Percentiles rank a stretch among this genome's conserved stretches.
Evolutionary conservation across 306 rosid species (phyloP).

Genomic region (Senna siamea): DNA sequence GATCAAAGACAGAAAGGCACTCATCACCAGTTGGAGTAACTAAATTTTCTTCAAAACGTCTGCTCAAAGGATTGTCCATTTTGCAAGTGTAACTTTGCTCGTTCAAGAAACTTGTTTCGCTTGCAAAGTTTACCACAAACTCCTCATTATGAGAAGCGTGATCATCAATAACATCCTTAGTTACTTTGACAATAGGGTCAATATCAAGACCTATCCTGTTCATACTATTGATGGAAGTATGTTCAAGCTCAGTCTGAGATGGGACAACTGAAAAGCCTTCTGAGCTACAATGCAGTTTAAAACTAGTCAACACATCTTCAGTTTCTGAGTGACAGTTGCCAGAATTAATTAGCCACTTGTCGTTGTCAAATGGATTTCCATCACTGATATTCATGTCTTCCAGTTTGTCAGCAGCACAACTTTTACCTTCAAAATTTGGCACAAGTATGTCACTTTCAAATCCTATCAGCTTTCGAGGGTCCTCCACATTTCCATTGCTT

Average conservation of each 20-base stretch:
- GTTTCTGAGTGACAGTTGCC: conserved; percentile 33
- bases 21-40: conserved; percentile 38
- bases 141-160: conserved; percentile 40
- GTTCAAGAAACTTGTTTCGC: conserved; percentile 38
- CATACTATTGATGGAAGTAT: conserved; percentile 22
- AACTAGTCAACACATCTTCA: conserved; percentile 37
- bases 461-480: conserved; percentile 31
- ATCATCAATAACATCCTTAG: conserved; percentile 38
- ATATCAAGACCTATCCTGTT: conserved; percentile 38
- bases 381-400: conserved; percentile 41
- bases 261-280: conserved; percentile 44
- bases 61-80: conserved; percentile 36
- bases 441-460: conserved; percentile 43
- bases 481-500: conserved; percentile 37
- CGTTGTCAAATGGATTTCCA: conserved; percentile 39
- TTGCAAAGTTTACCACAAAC: conserved; percentile 36
- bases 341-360: conserved; percentile 36
- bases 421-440: conserved; percentile 41
- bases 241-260: conserved; percentile 35
- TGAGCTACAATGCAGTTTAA: conserved; percentile 42
- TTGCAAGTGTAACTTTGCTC: conserved; percentile 29
- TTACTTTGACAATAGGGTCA: conserved; percentile 37
- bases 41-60: conserved; percentile 28
- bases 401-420: conserved; percentile 33
- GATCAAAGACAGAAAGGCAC: conserved; percentile 26